phyloP scores from a whole-genome alignment of 176 grass and related monocot genomes.

The Bromus sterilis region DNA sequence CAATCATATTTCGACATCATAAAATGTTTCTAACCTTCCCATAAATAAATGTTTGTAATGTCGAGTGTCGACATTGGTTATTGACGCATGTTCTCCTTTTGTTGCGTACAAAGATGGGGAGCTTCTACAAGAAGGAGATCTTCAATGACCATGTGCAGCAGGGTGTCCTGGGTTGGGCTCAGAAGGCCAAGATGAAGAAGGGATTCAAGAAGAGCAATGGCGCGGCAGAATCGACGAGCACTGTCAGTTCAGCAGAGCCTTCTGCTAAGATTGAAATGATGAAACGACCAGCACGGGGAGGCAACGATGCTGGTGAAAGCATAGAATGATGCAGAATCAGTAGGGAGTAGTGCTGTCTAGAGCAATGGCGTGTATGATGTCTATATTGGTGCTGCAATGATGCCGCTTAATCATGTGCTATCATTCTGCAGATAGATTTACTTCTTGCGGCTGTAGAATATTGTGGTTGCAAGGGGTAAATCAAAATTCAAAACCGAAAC shows the following conservation, averaged over 20 bases:
- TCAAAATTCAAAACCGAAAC: background rate
- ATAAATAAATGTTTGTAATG: too few relatives aligned
- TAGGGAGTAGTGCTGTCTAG: background rate
- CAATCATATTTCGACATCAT: background rate
- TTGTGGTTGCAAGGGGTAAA: background rate
- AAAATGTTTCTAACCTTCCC: background rate
- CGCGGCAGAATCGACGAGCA: background rate
- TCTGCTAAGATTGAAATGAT: constrained; percentile 34
- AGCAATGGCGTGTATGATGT: background rate
- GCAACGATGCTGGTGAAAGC: background rate
- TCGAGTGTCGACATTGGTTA: background rate
- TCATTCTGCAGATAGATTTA: background rate
- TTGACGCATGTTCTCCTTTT: constrained; percentile 12
- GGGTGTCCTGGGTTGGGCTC: constrained; percentile 55
- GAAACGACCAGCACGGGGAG: background rate
- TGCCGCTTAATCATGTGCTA: background rate
- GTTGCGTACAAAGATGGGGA: constrained; percentile 68
- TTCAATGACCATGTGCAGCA: constrained; percentile 80
- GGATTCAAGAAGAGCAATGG: constrained; percentile 9
- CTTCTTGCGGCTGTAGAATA: background rate
- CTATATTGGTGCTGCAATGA: background rate
- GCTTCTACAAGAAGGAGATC: constrained; percentile 73
- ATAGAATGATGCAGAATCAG: background rate
- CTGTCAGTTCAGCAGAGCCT: background rate
- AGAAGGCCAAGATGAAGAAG: constrained; percentile 55